Conservation (phyloP, 2,329 filamentous ascomycete genomes). For the Akanthomyces muscarius region DNA sequence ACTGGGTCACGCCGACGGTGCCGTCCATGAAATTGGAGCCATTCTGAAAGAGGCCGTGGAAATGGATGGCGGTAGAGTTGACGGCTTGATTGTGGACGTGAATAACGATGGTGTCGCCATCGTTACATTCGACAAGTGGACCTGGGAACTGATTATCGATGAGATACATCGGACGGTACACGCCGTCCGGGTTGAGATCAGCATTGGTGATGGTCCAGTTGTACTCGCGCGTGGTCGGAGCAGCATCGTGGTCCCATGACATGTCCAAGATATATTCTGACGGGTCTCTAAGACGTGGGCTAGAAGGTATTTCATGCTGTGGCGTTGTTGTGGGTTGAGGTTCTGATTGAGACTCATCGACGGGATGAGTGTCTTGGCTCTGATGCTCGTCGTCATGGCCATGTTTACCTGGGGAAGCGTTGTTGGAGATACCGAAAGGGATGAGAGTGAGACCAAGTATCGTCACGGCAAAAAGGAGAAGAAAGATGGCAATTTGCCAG, state of each 20-base stretch:
- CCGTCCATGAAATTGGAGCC: constrained; percentile 74
- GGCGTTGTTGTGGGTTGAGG: background rate
- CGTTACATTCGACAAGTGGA: constrained; percentile 67
- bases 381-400: constrained; percentile 8
- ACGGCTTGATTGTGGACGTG: constrained; percentile 63
- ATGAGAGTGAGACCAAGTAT: constrained; percentile 23
- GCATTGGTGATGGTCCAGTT: constrained; percentile 58
- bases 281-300: constrained; percentile 28
- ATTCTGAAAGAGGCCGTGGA: constrained; percentile 75
- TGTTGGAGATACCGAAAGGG: constrained; percentile 22
- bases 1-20: constrained; percentile 63
- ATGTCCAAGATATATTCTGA: constrained; percentile 55
- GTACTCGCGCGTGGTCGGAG: constrained; percentile 51
- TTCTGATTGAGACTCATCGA: background rate
- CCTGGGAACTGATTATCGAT: constrained; percentile 74
- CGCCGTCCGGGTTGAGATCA: constrained; percentile 56
- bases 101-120: constrained; percentile 67
- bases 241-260: constrained; percentile 51
- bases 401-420: background rate
- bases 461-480: constrained; percentile 24
- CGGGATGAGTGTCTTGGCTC: background rate
- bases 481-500: constrained; percentile 21
- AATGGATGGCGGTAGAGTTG: constrained; percentile 68
- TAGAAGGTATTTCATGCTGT: background rate
- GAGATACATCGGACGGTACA: constrained; percentile 56